Conservation (phyloP, 306 rosid species). For the Hippophae gyantsensis region DNA sequence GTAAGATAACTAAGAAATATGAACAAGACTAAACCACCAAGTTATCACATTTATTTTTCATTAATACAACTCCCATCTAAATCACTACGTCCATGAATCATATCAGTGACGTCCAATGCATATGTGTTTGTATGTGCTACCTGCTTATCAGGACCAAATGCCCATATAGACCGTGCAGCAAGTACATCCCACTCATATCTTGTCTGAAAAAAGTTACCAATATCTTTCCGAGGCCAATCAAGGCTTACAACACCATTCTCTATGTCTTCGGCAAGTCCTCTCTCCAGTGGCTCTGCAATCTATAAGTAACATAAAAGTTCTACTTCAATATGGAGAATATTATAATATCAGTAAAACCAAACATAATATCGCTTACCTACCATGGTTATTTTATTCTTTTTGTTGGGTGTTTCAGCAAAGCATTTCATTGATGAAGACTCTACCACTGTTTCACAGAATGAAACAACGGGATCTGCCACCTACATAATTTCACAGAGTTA, state of each 20-base stretch:
- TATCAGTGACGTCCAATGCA: background rate
- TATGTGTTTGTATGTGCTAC: conserved; percentile 22
- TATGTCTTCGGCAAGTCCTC: conserved; percentile 95
- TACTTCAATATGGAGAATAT: conserved; percentile 1
- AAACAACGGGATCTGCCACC: conserved; percentile 99
- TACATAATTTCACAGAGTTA: conserved; percentile 20
- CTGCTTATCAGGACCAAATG: conserved; percentile 99
- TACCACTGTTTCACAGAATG: conserved; percentile 95
- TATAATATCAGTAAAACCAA: conserved; percentile 2
- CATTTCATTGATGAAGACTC: conserved; percentile 99
- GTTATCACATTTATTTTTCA: background rate
- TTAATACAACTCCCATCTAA: no score
- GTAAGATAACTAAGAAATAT: background rate
- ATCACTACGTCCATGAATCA: background rate
- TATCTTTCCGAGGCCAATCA: conserved; percentile 84
- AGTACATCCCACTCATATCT: conserved; percentile 95
- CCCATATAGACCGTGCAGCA: conserved; percentile 97
- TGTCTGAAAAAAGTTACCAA: conserved; percentile 93
- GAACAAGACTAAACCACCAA: background rate
- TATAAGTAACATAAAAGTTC: conserved; percentile 22
- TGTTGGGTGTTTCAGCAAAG: conserved; percentile 97
- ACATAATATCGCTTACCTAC: conserved; percentile 27
- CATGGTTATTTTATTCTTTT: conserved; percentile 98
- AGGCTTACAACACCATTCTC: conserved; percentile 92
- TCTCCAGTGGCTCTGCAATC: conserved; percentile 95